These are phyloP conservation scores for Lasiodiplodia hormozganensis DNA, from an alignment of 2,329 filamentous ascomycete species.

Conservation along the genomic window DNA sequence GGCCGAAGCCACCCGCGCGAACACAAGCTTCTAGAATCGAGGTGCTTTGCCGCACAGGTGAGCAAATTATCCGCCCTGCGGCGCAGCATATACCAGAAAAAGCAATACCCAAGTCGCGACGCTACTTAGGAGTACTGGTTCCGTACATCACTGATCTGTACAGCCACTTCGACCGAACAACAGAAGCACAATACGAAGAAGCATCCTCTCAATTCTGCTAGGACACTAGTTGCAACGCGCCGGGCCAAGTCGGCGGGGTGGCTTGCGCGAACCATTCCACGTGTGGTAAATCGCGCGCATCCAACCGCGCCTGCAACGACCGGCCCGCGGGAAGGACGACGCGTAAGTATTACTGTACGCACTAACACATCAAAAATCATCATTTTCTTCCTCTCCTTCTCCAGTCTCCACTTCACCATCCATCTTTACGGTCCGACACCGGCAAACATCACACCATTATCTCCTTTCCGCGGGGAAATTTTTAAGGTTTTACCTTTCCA, in stretches of 20 bases:
- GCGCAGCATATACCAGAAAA: neutral
- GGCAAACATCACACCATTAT: neutral
- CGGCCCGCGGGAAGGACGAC: neutral
- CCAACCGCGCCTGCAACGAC: neutral
- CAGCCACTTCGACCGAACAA: neutral
- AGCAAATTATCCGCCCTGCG: no score
- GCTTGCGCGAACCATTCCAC: neutral
- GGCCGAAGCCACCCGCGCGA: neutral
- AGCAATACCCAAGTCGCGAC: neutral
- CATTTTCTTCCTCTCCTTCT: neutral
- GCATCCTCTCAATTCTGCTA: neutral
- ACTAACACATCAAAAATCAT: neutral
- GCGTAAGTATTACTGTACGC: neutral
- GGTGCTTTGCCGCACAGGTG: neutral
- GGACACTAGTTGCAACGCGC: neutral
- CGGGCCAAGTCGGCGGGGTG: conserved; percentile 20
- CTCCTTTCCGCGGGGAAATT: neutral
- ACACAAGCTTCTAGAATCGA: neutral
- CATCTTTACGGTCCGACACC: neutral
- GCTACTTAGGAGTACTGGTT: neutral
- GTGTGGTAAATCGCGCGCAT: neutral
- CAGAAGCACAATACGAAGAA: neutral
- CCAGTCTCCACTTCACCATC: neutral
- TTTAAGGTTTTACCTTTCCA: neutral
- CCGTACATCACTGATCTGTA: neutral